Evolutionary conservation across 176 grass and related monocot species (phyloP).

Genomic region (Avena insularis): DNA sequence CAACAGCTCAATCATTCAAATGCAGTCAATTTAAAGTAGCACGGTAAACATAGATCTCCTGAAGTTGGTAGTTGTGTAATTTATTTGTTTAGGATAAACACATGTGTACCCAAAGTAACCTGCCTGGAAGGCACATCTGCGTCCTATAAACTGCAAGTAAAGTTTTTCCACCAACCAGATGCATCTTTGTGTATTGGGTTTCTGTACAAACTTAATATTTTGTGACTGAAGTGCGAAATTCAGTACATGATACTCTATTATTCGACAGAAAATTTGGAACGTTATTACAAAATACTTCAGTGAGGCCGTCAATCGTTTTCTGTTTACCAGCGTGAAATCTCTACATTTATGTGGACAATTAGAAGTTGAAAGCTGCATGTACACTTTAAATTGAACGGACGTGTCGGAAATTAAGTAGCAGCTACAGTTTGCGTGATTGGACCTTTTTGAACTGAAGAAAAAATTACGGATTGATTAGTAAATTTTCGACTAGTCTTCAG

Average conservation of each 20-base stretch:
- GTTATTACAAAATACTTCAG: constrained; percentile 62
- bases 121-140: constrained; percentile 61
- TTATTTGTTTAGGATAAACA: constrained; percentile 1
- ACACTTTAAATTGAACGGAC: not conserved
- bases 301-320: constrained; percentile 64
- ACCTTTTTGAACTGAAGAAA: not conserved
- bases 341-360: not conserved
- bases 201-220: constrained; percentile 42
- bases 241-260: not conserved
- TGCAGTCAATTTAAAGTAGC: not conserved
- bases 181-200: constrained; percentile 43
- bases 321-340: not conserved
- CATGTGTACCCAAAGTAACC: constrained; percentile 8
- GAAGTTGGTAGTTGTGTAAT: not conserved
- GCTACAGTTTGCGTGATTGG: not conserved
- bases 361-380: not conserved
- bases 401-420: not conserved
- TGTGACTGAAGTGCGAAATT: constrained; percentile 42
- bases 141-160: constrained; percentile 73
- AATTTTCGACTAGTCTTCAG: not conserved
- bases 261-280: constrained; percentile 9
- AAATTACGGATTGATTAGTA: not conserved
- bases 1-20: not conserved
- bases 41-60: not conserved
- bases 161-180: constrained; percentile 52